Conservation (phyloP, 176 grass and related monocot species). For the Lolium multiflorum region DNA sequence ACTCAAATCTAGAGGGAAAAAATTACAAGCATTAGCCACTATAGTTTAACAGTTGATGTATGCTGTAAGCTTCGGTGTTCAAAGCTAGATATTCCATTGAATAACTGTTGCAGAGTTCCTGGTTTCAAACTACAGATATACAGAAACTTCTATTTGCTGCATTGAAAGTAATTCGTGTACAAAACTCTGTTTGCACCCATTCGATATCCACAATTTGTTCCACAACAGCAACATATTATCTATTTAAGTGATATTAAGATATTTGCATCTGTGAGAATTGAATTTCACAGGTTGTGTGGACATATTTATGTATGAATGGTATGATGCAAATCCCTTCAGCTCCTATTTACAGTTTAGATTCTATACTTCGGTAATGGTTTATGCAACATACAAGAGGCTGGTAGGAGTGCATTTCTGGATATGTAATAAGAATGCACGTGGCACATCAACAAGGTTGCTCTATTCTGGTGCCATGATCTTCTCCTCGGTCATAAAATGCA, state of each 20-base stretch:
- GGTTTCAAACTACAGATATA: constrained; percentile 16
- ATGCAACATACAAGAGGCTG: background rate
- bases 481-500: background rate
- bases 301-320: constrained; percentile 24
- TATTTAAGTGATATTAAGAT: background rate
- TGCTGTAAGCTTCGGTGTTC: constrained; percentile 20
- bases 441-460: constrained; percentile 14
- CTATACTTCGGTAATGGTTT: background rate
- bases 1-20: constrained; percentile 80
- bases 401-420: background rate
- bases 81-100: constrained; percentile 4
- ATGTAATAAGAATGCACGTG: background rate
- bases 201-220: constrained; percentile 2
- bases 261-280: constrained; percentile 2
- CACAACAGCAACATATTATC: constrained; percentile 22
- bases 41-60: constrained; percentile 14
- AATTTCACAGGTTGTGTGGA: constrained; percentile 22
- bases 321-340: constrained; percentile 4
- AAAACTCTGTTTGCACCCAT: background rate
- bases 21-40: constrained; percentile 40
- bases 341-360: constrained; percentile 25
- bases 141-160: background rate
- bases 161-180: background rate
- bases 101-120: constrained; percentile 18
- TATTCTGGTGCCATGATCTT: background rate